phyloP scores from a whole-genome alignment of 257 asterid genomes.

The Parsonsia alboflavescens region DNA sequence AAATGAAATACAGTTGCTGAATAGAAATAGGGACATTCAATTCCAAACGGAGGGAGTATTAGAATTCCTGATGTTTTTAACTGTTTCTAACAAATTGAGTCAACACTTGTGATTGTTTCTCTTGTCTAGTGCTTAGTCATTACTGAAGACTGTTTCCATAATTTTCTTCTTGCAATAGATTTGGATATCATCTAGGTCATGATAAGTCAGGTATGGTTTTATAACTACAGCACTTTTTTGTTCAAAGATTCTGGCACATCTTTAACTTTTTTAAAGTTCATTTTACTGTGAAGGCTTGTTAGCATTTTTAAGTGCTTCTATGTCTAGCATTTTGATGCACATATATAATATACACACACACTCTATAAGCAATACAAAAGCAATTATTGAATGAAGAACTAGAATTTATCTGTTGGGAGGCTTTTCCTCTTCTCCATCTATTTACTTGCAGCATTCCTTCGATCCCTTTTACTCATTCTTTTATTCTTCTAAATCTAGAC shows the following conservation, averaged over 20 bases:
- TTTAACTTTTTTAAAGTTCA: too few species aligned
- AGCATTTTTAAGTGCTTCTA: too few species aligned
- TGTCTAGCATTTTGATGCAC: too few species aligned
- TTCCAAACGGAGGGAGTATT: too few species aligned
- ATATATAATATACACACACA: too few species aligned
- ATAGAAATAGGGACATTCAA: too few species aligned
- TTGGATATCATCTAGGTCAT: neutral
- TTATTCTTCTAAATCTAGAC: neutral
- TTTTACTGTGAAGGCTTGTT: too few species aligned
- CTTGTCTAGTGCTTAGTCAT: neutral
- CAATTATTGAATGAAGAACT: too few species aligned
- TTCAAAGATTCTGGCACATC: too few species aligned
- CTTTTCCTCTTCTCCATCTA: neutral
- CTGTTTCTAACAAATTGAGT: neutral
- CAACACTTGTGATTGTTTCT: neutral
- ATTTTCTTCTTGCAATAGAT: neutral
- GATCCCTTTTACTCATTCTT: neutral
- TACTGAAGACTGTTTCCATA: neutral
- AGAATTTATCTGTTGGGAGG: neutral
- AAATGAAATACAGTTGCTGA: too few species aligned
- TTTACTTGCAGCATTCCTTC: neutral
- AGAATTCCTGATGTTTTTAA: neutral
- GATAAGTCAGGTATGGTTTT: neutral
- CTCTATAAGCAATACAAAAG: too few species aligned
- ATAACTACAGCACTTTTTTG: too few species aligned